phyloP scores from a whole-genome alignment of 2,329 filamentous ascomycete genomes.

The Beauveria sp. region DNA sequence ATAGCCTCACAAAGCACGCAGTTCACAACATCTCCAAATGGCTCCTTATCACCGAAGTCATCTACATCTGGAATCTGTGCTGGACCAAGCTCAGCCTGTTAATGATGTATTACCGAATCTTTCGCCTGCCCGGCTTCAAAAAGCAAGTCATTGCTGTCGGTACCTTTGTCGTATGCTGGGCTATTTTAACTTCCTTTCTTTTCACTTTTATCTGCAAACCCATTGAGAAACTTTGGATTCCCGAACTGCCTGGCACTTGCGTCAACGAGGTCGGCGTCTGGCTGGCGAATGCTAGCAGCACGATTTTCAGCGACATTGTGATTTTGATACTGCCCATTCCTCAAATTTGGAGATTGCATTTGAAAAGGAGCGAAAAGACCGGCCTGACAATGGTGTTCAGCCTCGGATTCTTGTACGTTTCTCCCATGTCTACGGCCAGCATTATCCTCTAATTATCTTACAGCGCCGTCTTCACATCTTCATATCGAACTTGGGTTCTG shows the following conservation, averaged over 20 bases:
- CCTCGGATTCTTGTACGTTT: constrained; percentile 35
- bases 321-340: constrained; percentile 38
- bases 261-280: constrained; percentile 43
- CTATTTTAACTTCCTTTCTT: constrained; percentile 38
- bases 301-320: constrained; percentile 37
- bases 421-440: neutral
- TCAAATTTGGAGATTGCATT: constrained; percentile 35
- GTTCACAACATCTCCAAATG: constrained; percentile 39
- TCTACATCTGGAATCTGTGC: constrained; percentile 40
- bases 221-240: constrained; percentile 41
- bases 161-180: constrained; percentile 37
- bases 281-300: constrained; percentile 40
- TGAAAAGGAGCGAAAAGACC: constrained; percentile 33
- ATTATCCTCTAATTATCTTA: neutral
- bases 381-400: constrained; percentile 36
- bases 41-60: constrained; percentile 38
- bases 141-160: constrained; percentile 33
- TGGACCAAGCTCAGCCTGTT: constrained; percentile 43
- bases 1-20: constrained; percentile 25
- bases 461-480: constrained; percentile 39
- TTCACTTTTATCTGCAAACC: constrained; percentile 46
- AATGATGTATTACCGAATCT: constrained; percentile 46
- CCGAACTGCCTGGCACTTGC: constrained; percentile 35
- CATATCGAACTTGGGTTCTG: constrained; percentile 39
- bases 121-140: constrained; percentile 35